Evolutionary conservation across 257 asterid species (phyloP).

Genomic region (Nicotiana otophora): DNA sequence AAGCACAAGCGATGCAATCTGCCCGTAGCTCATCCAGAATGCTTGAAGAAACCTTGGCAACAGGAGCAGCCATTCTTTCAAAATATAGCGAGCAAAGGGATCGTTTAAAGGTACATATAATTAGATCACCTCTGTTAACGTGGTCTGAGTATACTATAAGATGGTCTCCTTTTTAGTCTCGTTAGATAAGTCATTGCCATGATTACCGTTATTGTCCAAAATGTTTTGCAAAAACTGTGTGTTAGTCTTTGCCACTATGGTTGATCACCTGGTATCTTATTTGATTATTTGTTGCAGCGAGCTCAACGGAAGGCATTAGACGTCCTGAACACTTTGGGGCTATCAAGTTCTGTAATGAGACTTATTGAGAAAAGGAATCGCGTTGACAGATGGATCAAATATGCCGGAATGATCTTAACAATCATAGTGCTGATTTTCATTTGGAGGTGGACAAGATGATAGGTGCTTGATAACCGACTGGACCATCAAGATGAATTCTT

Average conservation of each 20-base stretch:
- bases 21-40: slow-evolving; percentile 59
- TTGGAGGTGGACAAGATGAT: slow-evolving; percentile 91
- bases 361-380: slow-evolving; percentile 86
- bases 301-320: slow-evolving; percentile 93
- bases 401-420: slow-evolving; percentile 67
- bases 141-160: not conserved
- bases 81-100: slow-evolving; percentile 89
- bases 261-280: not conserved
- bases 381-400: slow-evolving; percentile 78
- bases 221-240: not conserved
- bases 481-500: not conserved
- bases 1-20: slow-evolving; percentile 67
- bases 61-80: slow-evolving; percentile 78
- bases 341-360: slow-evolving; percentile 73
- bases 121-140: not conserved
- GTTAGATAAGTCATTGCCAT: not conserved
- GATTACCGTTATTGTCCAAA: not conserved
- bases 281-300: slow-evolving; percentile 42
- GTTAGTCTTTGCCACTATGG: not conserved
- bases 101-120: slow-evolving; percentile 61
- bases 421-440: slow-evolving; percentile 40
- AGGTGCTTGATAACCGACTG: not conserved
- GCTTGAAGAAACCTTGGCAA: slow-evolving; percentile 70
- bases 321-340: slow-evolving; percentile 78
- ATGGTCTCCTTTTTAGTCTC: not conserved